Evolutionary conservation across 2,329 filamentous ascomycete species (phyloP), one percentile per base, ranked within the genome.

Genomic region (Stagonosporopsis rhizophila): DNA sequence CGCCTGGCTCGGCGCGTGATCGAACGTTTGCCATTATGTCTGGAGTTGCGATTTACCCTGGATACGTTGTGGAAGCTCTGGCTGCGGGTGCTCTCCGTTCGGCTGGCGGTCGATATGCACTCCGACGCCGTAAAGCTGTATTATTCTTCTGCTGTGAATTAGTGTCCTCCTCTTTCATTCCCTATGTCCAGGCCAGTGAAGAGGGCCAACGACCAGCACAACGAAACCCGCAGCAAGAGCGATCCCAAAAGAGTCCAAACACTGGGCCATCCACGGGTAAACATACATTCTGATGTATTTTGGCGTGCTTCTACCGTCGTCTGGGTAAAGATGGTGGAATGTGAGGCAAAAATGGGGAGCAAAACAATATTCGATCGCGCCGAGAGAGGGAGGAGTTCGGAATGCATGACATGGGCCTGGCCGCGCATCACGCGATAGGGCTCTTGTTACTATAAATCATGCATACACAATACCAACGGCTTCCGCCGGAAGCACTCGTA

Each of bases 261-360:
- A 50, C 45, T 40, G 52, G 55, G 58, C 58, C 44, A 52, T 44
- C 44, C 17, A 35, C 52, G 58, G 55, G 63, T 70, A 69, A 69
- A 71, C 67, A 72, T 69, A 67, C 59, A 59, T 71, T 68, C 51
- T 72, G 67, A 60, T 66, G 44, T 68, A 60, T 64, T 59, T 61
- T 47, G 57, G 52, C 50, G 61, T 67, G 59, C 71, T 72, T 67
- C 64, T 49, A 56, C 41, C 56, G 73, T 77, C 65, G 72, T 70
- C 72, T 67, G 60, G 72, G 70, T 67, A 71, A 68, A 58, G 25
- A 41, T 53, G 19, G 27, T 62, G 75, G 75, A 77, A 78, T 77
- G 75, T 57, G 46, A 61, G 60, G 54, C 57, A 68, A 66, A 70
- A 59, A 72, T 71, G 68, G 59, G 61, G 55, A 58, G 59, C 60